Base-by-base conservation (phyloP, 2,329 filamentous ascomycete genomes). In the Penicillium sp. region DNA sequence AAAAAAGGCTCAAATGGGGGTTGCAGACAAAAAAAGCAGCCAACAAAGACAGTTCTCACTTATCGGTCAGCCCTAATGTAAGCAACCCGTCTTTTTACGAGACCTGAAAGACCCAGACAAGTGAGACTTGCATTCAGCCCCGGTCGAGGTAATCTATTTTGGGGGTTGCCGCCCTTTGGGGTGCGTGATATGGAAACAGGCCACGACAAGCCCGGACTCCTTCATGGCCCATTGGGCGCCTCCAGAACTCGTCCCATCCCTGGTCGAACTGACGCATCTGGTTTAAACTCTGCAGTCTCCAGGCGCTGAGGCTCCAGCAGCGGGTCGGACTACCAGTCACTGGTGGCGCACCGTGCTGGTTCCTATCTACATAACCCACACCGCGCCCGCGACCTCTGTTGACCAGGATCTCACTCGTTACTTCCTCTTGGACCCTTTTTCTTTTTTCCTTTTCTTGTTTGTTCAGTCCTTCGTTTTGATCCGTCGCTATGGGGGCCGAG, bases 401-500 rank as follows among this genome's bases (percentile, higher is more conserved):
- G 19, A 19, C 48, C n/a, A 30, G 19, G 21, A 15, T 60, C 48
- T 60, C 57, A 51, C 50, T 60, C 45, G 55, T 17, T 41, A 23
- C 30, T 26, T 26, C 2, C n/a, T 21, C 15, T 26, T 53, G 38
- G n/a, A 53, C 45, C 35, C 49, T 49, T 35, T 19, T 41, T 52
- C 2, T 19, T 46, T 52, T 41, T 47, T 41, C 38, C 6, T 8
- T 46, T 52, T 41, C 35, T 41, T 41, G 35, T 50, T 21, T 56
- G n/a, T 35, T 44, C 35, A 35, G 47, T 56, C 45, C 2, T 30
- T 58, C 49, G 54, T 61, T 57, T 38, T 13, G 30, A 17, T 13
- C 45, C 50, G 38, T 52, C 61, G 53, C 52, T 21, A 67, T 67
- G 65, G 64, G 63, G 31, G 46, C 53, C 23, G 62, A 66, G 30